A percentile compares a stretch with the other conserved stretches of the same genome.
Conservation (phyloP, 2,329 filamentous ascomycete genomes). For the Cercospora sp. region DNA sequence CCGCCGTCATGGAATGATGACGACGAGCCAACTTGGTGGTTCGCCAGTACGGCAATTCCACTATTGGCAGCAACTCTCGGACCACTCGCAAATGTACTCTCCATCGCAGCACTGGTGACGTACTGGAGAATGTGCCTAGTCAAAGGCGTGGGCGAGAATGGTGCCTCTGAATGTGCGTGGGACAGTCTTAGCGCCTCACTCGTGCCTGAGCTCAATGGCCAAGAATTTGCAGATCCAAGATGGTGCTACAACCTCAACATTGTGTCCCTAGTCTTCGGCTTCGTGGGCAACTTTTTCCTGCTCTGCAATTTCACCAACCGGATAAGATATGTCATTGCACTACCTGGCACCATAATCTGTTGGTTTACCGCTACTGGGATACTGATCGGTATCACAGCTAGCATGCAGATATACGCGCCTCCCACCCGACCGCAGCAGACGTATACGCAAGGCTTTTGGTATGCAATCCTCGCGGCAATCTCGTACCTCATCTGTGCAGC, state of each 20-base stretch:
- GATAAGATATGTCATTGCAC: constrained; percentile 76
- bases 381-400: constrained; percentile 65
- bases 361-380: constrained; percentile 68
- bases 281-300: constrained; percentile 77
- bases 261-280: constrained; percentile 70
- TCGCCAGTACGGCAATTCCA: constrained; percentile 40
- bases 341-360: constrained; percentile 78
- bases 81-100: constrained; percentile 83
- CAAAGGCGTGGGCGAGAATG: constrained; percentile 47
- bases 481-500: constrained; percentile 78
- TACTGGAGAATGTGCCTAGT: constrained; percentile 68
- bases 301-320: constrained; percentile 82
- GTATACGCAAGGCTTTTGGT: constrained; percentile 84
- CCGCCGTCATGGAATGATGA: constrained; percentile 38
- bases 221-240: constrained; percentile 64
- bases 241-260: constrained; percentile 78
- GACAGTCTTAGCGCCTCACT: constrained; percentile 28
- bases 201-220: constrained; percentile 54
- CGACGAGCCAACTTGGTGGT: constrained; percentile 40
- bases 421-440: constrained; percentile 50
- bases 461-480: constrained; percentile 74
- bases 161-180: constrained; percentile 32
- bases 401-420: constrained; percentile 63
- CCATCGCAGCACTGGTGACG: constrained; percentile 79
- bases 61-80: constrained; percentile 82